A percentile compares a stretch with the other conserved stretches of the same genome.
Conservation (phyloP, 2,329 filamentous ascomycete species). For the Pezicula neosporulosa region DNA sequence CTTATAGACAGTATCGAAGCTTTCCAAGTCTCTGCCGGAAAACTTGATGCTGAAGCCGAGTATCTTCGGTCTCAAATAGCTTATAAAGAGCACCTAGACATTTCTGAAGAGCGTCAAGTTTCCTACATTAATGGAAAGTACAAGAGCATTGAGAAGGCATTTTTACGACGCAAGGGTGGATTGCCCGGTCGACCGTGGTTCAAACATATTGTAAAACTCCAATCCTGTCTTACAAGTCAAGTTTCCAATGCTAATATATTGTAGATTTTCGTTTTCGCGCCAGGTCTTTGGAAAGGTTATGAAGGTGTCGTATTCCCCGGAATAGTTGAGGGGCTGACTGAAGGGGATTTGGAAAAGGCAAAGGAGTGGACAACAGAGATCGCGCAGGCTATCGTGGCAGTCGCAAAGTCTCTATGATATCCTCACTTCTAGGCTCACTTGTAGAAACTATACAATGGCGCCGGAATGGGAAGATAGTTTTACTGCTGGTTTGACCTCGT, state of each 20-base stretch:
- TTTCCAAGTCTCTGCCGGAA: not conserved
- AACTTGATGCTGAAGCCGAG: not conserved
- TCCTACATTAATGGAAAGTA: not conserved
- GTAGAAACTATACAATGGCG: not conserved
- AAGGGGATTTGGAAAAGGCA: not conserved
- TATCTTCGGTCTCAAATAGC: not conserved
- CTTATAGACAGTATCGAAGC: not conserved
- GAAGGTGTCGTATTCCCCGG: not conserved
- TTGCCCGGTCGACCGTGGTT: slow-evolving; percentile 1
- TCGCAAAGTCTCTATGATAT: not conserved
- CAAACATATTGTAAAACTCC: not conserved
- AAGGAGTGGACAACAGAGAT: not conserved
- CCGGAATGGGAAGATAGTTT: no score
- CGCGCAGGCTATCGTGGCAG: not conserved
- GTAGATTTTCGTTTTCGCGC: not conserved
- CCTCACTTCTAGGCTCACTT: not conserved
- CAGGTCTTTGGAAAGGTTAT: not conserved
- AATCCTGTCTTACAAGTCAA: not conserved
- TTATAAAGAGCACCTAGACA: not conserved
- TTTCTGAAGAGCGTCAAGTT: not conserved
- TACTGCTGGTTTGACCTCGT: no score
- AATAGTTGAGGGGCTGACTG: not conserved
- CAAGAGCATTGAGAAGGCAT: not conserved
- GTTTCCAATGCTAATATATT: not conserved
- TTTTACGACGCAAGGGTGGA: not conserved